Conservation (phyloP, 2,329 filamentous ascomycete genomes). For the Phoma sp. region DNA sequence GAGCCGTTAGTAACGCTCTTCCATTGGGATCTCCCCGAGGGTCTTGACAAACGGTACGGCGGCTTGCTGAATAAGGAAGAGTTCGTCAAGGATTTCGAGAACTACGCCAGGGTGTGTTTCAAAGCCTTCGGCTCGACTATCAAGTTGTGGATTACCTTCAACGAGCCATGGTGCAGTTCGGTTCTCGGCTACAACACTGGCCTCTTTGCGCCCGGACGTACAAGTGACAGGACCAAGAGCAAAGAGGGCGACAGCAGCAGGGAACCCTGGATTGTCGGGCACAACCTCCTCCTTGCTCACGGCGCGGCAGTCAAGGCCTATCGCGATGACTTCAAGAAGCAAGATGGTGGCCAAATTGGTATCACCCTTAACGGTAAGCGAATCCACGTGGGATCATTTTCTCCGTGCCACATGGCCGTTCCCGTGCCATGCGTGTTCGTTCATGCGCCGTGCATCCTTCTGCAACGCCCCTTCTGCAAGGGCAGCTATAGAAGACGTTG, state of each 20-base stretch:
- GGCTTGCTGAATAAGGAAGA: constrained; percentile 82
- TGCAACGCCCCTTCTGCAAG: constrained; percentile 1
- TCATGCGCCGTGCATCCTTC: constrained; percentile 4
- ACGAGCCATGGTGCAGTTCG: constrained; percentile 86
- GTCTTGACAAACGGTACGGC: constrained; percentile 79
- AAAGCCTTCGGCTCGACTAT: constrained; percentile 75
- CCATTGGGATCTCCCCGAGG: constrained; percentile 88
- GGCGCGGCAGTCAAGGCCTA: constrained; percentile 82
- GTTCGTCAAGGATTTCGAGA: constrained; percentile 80
- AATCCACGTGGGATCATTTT: constrained; percentile 24
- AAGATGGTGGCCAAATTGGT: constrained; percentile 77
- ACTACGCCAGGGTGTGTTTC: constrained; percentile 80
- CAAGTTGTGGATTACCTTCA: constrained; percentile 90
- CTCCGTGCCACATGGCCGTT: constrained; percentile 17
- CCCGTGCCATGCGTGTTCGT: neutral
- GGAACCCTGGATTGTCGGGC: constrained; percentile 84
- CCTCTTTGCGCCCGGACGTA: constrained; percentile 81
- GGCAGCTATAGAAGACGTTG: constrained; percentile 6
- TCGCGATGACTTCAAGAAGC: constrained; percentile 79
- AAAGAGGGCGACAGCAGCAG: constrained; percentile 74
- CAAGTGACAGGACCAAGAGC: constrained; percentile 76
- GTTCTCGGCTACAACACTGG: constrained; percentile 82
- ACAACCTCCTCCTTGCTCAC: constrained; percentile 81
- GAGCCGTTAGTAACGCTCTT: constrained; percentile 82
- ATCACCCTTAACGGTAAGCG: constrained; percentile 81